Evolutionary conservation across 495 filamentous ascomycete genomes (phyloP).

Genomic region (Hypoxylon intermedium): DNA sequence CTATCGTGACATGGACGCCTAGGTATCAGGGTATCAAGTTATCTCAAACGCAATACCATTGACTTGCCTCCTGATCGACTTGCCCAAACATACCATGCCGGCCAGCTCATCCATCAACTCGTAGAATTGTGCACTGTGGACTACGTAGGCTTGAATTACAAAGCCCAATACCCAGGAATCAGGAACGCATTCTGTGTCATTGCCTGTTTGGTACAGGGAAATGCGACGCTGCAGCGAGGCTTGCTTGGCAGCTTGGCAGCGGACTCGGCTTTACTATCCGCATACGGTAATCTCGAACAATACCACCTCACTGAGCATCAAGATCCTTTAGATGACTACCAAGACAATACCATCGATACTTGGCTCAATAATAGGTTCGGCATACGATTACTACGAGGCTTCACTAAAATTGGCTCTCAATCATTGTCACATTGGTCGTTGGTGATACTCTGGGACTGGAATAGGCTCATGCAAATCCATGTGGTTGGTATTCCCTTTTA

Average conservation of each 20-base stretch:
- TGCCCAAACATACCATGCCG: background rate
- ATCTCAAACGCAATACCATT: slow-evolving; percentile 27
- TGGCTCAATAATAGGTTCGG: slow-evolving; percentile 16
- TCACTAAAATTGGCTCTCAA: slow-evolving; percentile 4
- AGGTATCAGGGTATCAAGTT: background rate
- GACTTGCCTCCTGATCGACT: slow-evolving; percentile 25
- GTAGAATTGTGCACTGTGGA: background rate
- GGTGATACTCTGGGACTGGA: slow-evolving; percentile 36
- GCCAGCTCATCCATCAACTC: background rate
- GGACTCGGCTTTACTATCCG: slow-evolving; percentile 27
- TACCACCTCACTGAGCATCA: slow-evolving; percentile 12
- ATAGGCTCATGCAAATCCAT: slow-evolving; percentile 43
- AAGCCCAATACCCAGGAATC: slow-evolving; percentile 19
- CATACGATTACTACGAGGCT: slow-evolving; percentile 10
- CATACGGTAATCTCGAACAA: slow-evolving; percentile 23
- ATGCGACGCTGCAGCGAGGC: slow-evolving; percentile 24
- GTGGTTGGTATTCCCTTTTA: slow-evolving; percentile 47
- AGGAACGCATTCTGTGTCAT: slow-evolving; percentile 32
- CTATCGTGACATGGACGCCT: too few species aligned
- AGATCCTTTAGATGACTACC: slow-evolving; percentile 14
- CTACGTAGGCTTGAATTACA: slow-evolving; percentile 2
- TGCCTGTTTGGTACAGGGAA: slow-evolving; percentile 20
- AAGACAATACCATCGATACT: slow-evolving; percentile 11
- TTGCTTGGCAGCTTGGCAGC: slow-evolving; percentile 27
- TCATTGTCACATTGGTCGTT: slow-evolving; percentile 42